A percentile compares a stretch with the other conserved stretches of the same genome.
Conservation (phyloP, 768 basidiomycete species). For the Macrocybe gigantea region DNA sequence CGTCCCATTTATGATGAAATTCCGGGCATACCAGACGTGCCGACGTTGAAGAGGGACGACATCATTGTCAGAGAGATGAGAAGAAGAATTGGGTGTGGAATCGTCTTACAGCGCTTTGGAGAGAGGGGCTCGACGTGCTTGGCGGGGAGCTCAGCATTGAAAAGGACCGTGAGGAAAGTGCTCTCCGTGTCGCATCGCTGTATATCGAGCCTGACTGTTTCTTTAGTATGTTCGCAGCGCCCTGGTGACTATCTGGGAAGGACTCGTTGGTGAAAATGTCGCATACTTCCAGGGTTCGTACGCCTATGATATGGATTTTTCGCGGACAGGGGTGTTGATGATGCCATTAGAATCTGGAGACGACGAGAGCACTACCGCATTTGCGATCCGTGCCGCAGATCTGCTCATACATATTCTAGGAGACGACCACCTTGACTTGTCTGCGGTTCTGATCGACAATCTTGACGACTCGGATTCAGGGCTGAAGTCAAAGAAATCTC, state of each 20-base stretch:
- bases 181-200: too few species aligned
- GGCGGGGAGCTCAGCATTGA: too few species aligned
- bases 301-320: slow-evolving; percentile 2
- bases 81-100: slow-evolving; percentile 21
- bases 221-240: slow-evolving; percentile 15
- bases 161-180: too few species aligned
- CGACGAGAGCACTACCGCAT: slow-evolving; percentile 14
- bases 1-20: slow-evolving; percentile 49
- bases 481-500: too few species aligned
- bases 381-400: slow-evolving; percentile 32
- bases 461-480: too few species aligned
- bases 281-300: slow-evolving; percentile 37
- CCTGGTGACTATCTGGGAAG: slow-evolving; percentile 51
- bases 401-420: slow-evolving; percentile 43
- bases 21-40: slow-evolving; percentile 46
- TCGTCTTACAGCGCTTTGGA: too few species aligned
- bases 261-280: slow-evolving; percentile 46
- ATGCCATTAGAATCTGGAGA: slow-evolving; percentile 25
- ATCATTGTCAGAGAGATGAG: slow-evolving; percentile 22
- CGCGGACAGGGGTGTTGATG: slow-evolving; percentile 32
- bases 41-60: slow-evolving; percentile 53
- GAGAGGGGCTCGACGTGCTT: too few species aligned
- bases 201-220: too few species aligned
- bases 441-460: slow-evolving; percentile 8
- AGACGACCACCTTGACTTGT: slow-evolving; percentile 39